Percentiles rank a stretch among this genome's conserved stretches.
Evolutionary conservation across 2,329 filamentous ascomycete species (phyloP).

Genomic region (Onygenales sp.): DNA sequence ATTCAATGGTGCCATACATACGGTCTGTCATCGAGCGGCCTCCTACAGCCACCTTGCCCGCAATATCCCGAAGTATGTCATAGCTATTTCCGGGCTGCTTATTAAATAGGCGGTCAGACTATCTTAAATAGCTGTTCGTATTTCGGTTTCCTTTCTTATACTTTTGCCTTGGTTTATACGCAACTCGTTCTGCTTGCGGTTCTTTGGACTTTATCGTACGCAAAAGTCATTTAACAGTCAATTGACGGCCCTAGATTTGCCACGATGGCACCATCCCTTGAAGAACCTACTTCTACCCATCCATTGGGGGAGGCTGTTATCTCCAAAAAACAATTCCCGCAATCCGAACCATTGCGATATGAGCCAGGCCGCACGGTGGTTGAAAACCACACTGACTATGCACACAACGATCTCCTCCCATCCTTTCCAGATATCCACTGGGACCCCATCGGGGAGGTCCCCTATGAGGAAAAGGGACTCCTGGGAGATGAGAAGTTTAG

Average conservation of each 20-base stretch:
- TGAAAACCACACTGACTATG: neutral
- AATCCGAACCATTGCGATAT: neutral
- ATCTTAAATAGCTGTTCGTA: neutral
- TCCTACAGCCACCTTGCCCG: neutral
- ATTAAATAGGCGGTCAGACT: neutral
- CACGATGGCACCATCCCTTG: neutral
- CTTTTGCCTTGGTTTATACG: neutral
- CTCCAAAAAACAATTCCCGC: neutral
- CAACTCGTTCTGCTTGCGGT: neutral
- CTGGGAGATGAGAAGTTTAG: slow-evolving; percentile 46
- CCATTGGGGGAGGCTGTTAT: neutral
- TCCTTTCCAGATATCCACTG: slow-evolving; percentile 21
- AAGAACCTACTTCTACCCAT: neutral
- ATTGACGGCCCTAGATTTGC: neutral
- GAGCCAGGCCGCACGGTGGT: neutral
- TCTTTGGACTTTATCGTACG: neutral
- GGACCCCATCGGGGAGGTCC: slow-evolving; percentile 39
- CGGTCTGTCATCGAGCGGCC: neutral
- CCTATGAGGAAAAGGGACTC: slow-evolving; percentile 46
- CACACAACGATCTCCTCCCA: neutral
- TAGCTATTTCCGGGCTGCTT: neutral
- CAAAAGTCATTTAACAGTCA: neutral
- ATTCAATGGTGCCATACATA: neutral
- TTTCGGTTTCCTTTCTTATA: neutral
- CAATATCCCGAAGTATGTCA: neutral